These are phyloP conservation scores for Hypholoma sublateritium DNA, from an alignment of 768 basidiomycete species.

Conservation along the genomic window DNA sequence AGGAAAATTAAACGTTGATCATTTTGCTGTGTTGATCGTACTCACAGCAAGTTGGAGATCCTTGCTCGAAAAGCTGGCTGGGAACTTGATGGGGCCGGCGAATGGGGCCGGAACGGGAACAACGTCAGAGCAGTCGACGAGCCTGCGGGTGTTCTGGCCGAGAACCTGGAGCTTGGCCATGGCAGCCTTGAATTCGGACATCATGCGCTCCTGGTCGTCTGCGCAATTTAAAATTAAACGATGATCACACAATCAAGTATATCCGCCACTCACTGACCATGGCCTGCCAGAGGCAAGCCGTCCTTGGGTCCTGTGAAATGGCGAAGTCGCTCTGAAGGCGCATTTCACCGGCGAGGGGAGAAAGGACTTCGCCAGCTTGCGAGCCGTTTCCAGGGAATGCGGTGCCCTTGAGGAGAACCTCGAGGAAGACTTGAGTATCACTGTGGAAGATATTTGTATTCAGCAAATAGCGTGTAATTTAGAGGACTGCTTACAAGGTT, in stretches of 20 bases:
- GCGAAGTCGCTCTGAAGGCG: conserved; percentile 37
- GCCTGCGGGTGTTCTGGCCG: conserved; percentile 24
- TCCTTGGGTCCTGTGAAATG: conserved; percentile 18
- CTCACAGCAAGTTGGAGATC: conserved; percentile 17
- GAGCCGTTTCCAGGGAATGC: conserved; percentile 13
- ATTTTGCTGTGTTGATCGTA: neutral
- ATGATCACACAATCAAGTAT: neutral
- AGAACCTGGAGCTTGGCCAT: conserved; percentile 33
- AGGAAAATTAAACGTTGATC: neutral
- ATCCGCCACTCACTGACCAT: conserved; percentile 10
- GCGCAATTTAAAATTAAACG: neutral
- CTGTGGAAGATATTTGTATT: neutral
- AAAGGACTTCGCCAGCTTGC: conserved; percentile 28
- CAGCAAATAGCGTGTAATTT: neutral
- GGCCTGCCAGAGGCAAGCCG: conserved; percentile 23
- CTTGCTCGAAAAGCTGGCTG: conserved; percentile 16
- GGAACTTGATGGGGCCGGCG: conserved; percentile 17
- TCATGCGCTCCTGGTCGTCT: conserved; percentile 23
- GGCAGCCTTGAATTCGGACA: conserved; percentile 25
- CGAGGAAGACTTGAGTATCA: conserved; percentile 36
- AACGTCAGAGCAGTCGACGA: conserved; percentile 38
- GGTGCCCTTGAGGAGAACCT: conserved; percentile 26
- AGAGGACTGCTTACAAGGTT: conserved; percentile 15
- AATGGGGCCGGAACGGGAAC: conserved; percentile 15
- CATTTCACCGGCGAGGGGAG: conserved; percentile 35